Evolutionary conservation across 2,329 filamentous ascomycete species (phyloP).

Genomic region (Colletotrichum neosansevieriae): DNA sequence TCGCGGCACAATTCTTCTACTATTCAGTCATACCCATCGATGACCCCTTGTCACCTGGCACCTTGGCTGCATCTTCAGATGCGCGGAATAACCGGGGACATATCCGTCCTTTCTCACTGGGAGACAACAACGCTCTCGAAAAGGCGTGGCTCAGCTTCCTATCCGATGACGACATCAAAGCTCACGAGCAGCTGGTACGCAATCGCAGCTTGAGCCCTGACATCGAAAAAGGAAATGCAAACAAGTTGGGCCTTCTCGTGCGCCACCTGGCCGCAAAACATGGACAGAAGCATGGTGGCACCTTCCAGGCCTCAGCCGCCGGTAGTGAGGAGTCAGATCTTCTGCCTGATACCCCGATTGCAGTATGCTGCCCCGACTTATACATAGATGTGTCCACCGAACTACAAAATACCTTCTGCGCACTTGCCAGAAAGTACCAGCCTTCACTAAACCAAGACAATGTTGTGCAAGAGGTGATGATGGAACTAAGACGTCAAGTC

Average conservation of each 20-base stretch:
- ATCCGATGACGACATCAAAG: slow-evolving; percentile 59
- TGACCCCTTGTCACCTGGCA: slow-evolving; percentile 80
- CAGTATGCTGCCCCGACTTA: slow-evolving; percentile 64
- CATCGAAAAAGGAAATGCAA: slow-evolving; percentile 50
- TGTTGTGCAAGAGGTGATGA: slow-evolving; percentile 61
- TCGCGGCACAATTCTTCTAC: slow-evolving; percentile 86
- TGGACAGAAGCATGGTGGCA: slow-evolving; percentile 58
- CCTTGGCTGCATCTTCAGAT: slow-evolving; percentile 64
- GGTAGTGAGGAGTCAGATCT: slow-evolving; percentile 45
- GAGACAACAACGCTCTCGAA: slow-evolving; percentile 85
- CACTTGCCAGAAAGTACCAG: slow-evolving; percentile 57
- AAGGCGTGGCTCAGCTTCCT: slow-evolving; percentile 78
- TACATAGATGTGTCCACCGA: slow-evolving; percentile 60
- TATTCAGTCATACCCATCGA: slow-evolving; percentile 85
- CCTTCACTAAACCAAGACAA: slow-evolving; percentile 56
- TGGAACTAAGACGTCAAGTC: slow-evolving; percentile 35
- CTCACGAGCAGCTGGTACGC: slow-evolving; percentile 57
- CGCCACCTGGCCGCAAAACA: slow-evolving; percentile 60
- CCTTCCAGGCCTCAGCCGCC: slow-evolving; percentile 49
- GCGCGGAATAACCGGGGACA: slow-evolving; percentile 67
- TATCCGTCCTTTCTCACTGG: slow-evolving; percentile 81
- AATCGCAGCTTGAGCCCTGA: slow-evolving; percentile 49
- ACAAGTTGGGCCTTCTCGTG: slow-evolving; percentile 55
- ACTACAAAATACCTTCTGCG: slow-evolving; percentile 63
- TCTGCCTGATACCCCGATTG: slow-evolving; percentile 47